phyloP scores from a whole-genome alignment of 2,329 filamentous ascomycete species.

The Thelonectria rubi region DNA sequence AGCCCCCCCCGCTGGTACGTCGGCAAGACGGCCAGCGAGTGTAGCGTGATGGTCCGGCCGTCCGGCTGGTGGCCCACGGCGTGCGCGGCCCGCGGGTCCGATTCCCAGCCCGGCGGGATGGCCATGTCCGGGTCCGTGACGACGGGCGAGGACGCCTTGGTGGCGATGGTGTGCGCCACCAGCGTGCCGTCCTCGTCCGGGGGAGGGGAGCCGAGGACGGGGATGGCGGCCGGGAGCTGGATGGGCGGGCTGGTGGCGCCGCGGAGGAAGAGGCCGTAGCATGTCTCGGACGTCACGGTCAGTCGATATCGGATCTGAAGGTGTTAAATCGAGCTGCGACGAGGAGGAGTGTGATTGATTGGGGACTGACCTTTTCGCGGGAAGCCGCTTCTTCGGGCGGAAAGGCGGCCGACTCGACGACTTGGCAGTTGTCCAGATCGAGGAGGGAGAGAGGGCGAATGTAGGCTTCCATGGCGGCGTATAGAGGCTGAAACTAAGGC shows the following conservation, averaged over 20 bases:
- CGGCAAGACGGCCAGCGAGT: slow-evolving; percentile 42
- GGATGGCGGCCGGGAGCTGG: slow-evolving; percentile 21
- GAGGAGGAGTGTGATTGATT: no score
- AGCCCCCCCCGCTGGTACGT: slow-evolving; percentile 38
- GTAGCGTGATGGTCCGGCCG: slow-evolving; percentile 43
- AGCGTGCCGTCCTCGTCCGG: slow-evolving; percentile 27
- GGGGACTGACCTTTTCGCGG: slow-evolving; percentile 39
- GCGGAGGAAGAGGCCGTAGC: slow-evolving; percentile 38
- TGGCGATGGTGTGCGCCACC: slow-evolving; percentile 43
- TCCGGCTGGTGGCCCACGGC: slow-evolving; percentile 37
- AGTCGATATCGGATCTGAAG: slow-evolving; percentile 45
- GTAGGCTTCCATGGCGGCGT: slow-evolving; percentile 35
- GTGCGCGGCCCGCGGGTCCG: slow-evolving; percentile 20
- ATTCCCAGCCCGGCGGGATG: slow-evolving; percentile 39
- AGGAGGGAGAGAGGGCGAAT: slow-evolving; percentile 35
- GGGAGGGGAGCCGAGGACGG: slow-evolving; percentile 13
- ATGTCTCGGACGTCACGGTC: slow-evolving; percentile 41
- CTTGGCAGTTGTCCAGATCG: slow-evolving; percentile 38
- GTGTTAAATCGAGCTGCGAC: neutral
- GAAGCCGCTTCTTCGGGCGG: slow-evolving; percentile 43
- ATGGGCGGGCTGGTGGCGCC: slow-evolving; percentile 11
- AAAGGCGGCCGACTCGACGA: slow-evolving; percentile 43
- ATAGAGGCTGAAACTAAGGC: neutral
- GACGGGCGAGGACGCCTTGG: slow-evolving; percentile 32
- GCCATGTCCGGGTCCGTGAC: slow-evolving; percentile 44